Evolutionary conservation across 805 yeast species (phyloP), one percentile per base, ranked within the genome.

Genomic region (Sugiyamaella floridensis): DNA sequence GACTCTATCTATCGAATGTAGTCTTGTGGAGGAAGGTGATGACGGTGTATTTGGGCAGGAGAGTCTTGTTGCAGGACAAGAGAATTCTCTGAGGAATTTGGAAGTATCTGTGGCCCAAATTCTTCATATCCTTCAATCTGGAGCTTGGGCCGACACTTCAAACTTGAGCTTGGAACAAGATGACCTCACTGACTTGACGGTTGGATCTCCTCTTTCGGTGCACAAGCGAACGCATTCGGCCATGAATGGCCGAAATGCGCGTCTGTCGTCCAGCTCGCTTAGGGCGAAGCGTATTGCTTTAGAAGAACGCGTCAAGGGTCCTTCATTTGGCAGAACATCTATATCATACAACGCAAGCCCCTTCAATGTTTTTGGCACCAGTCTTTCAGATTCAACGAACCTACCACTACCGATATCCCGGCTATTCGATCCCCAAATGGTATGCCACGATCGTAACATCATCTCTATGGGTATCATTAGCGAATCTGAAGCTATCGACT

Each of bases 1-100:
- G 1, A 79, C 82, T 4, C 66, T 82, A 40, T 76, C 74, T 5
- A 67, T 72, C 29, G 67, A 63, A 19, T 84, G 89, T 59, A 78
- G 83, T 7, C 77, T 82, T 58, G 77, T 52, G n/a, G 61, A 60
- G 15, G 55, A 40, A n/a, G 53, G 26, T 11, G 44, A 29, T 15
- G 48, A 32, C 37, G 54, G 48, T 28, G 15, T 34, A 28, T 29
- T 14, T 7, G 16, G 46, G 5, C 46, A 14, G 15, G 46, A 20
- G 11, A 16, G 12, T 11, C 32, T 20, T 43, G 32, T 19, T 20
- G 40, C 26, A 5, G 41, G 20, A 5, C 37, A 16, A 15, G 68
- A 63, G 40, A 67, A 70, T 4, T 41, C 34, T 42, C 19, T 45
- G 16, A 29, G 45, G 47, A 54, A 45, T 18, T 40, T 41, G 20